These are phyloP conservation scores for Capsicum baccatum DNA, from an alignment of 257 asterid genomes.

Conservation along the genomic window DNA sequence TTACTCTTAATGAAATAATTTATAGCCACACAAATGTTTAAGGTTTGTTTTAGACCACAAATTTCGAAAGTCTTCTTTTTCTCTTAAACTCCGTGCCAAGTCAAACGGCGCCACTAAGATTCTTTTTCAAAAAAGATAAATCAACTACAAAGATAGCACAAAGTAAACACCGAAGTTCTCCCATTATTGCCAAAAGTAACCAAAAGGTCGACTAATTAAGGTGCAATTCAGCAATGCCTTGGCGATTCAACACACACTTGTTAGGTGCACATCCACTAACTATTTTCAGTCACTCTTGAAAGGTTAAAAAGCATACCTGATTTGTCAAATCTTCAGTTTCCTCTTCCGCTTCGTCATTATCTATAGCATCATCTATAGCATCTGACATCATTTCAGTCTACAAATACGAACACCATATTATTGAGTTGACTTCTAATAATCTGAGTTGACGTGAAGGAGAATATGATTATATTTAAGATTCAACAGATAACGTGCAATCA, in stretches of 20 bases:
- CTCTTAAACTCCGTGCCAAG: too few relatives aligned
- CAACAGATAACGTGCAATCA: neutral
- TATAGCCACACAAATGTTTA: too few relatives aligned
- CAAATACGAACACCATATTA: conserved; percentile 27
- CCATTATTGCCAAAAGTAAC: too few relatives aligned
- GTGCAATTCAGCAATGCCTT: too few relatives aligned
- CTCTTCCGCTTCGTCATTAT: conserved; percentile 92
- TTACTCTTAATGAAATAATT: too few relatives aligned
- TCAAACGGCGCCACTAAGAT: too few relatives aligned
- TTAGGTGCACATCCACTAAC: neutral
- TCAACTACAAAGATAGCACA: neutral
- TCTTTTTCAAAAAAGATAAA: neutral
- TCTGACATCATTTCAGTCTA: conserved; percentile 98
- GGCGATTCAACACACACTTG: neutral
- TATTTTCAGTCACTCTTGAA: neutral
- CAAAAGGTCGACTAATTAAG: too few relatives aligned
- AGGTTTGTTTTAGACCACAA: too few relatives aligned
- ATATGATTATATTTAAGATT: neutral
- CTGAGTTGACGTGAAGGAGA: neutral
- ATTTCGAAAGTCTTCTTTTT: too few relatives aligned
- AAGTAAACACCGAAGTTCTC: neutral
- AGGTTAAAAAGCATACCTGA: conserved; percentile 51
- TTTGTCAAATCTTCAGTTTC: conserved; percentile 93
- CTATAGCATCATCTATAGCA: conserved; percentile 84
- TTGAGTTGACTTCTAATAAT: neutral